phyloP scores from a whole-genome alignment of 2,329 filamentous ascomycete species.

The Penicillium sp. region DNA sequence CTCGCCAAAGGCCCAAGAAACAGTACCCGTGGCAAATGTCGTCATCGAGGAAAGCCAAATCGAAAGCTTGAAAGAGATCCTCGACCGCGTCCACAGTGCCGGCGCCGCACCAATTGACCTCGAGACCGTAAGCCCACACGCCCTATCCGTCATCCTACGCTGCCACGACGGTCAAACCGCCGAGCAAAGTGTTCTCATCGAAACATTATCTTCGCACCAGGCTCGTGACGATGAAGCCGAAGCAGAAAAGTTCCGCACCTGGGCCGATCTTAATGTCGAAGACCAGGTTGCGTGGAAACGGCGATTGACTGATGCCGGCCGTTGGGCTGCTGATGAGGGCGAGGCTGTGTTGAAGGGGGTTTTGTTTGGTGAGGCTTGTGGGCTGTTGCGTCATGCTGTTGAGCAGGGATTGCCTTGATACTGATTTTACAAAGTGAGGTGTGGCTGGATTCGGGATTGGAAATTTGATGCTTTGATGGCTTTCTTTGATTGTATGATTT shows the following conservation, averaged over 20 bases:
- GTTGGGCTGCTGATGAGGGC: conserved; percentile 80
- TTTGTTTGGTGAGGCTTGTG: conserved; percentile 71
- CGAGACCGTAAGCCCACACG: conserved; percentile 19
- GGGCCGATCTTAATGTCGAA: conserved; percentile 71
- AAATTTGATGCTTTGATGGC: conserved; percentile 19
- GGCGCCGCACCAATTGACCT: conserved; percentile 30
- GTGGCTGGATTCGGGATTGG: conserved; percentile 11
- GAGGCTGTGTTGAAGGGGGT: conserved; percentile 78
- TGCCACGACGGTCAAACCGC: conserved; percentile 27
- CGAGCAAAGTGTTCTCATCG: conserved; percentile 34
- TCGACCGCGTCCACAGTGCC: conserved; percentile 35
- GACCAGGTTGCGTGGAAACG: conserved; percentile 73
- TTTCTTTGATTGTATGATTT: conserved; percentile 14
- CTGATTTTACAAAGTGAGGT: no score
- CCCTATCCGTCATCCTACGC: conserved; percentile 34
- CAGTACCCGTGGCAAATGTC: conserved; percentile 1
- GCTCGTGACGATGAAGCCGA: conserved; percentile 8
- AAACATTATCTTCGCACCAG: conserved; percentile 23
- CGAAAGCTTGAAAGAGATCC: conserved; percentile 33
- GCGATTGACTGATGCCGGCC: conserved; percentile 70
- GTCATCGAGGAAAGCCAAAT: conserved; percentile 12
- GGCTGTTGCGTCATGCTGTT: conserved; percentile 24
- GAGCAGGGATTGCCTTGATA: conserved; percentile 28
- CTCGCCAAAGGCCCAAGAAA: neutral
- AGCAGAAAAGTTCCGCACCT: conserved; percentile 51